Base-by-base conservation (phyloP, 2,329 filamentous ascomycete genomes). In the Penicillium sp. region DNA sequence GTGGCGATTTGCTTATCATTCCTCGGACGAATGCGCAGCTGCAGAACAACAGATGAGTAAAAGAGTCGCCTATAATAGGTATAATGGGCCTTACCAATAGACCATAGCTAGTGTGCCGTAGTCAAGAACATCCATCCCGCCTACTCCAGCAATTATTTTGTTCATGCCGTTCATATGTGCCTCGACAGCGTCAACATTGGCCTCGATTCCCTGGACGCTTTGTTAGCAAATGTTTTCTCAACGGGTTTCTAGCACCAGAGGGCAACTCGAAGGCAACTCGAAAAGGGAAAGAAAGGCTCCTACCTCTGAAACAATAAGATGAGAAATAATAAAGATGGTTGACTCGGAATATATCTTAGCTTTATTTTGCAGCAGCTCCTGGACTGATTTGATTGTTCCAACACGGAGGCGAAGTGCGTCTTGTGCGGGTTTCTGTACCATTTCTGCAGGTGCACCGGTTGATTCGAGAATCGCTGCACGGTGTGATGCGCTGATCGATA, bases 401-500 rank as follows among this genome's bases (percentile, higher is more conserved):
- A 50, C 54, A 9, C 55, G 51, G 6, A 60, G 36, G 2, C 45
- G 48, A 13, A 60, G 51, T 5, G 55, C 52, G 47, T 60, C 58
- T 21, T 58, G 56, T 2, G 49, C 46, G 1, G 54, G 54, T 17
- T 51, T 56, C 9, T 46, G 48, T 7, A 56, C 41, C 5, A 51
- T 46, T n/a, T 29, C n/a, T 4, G 48, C 20, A 15, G 54, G 46
- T 12, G 58, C 52, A 13, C 52, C 56, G 9, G 40, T 54, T 5
- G 49, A 49, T 9, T 44, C 39, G 29, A 58, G 43, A 30, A 58
- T 41, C 3, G 52, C 51, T 12, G 59, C 56, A 18, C 58, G 54
- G 29, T 61, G 59, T 15, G 51, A 54, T 2, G 54, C 59, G 13
- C 52, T 59, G 13, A 59, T 56, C 12, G 58, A 59, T 33, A 59